Conservation (phyloP, 2,329 filamentous ascomycete species). For the Clarireedia monteithiana region DNA sequence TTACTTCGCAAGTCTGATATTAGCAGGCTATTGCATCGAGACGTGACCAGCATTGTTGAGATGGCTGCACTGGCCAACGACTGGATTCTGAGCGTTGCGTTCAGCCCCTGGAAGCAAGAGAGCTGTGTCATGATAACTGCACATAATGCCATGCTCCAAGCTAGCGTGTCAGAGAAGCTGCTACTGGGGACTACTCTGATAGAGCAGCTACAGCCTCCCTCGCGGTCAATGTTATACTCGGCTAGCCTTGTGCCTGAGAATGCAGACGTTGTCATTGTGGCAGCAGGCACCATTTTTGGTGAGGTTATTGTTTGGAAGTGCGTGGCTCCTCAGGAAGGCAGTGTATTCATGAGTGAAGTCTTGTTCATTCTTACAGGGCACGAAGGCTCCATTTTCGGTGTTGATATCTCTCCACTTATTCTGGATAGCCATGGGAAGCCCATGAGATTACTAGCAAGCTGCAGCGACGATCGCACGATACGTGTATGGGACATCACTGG, state of each 20-base stretch:
- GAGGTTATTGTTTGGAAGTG: slow-evolving; percentile 89
- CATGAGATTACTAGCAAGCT: slow-evolving; percentile 71
- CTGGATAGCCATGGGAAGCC: slow-evolving; percentile 30
- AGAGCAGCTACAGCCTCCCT: slow-evolving; percentile 51
- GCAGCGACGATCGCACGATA: slow-evolving; percentile 89
- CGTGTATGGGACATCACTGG: slow-evolving; percentile 69
- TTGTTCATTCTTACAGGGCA: slow-evolving; percentile 57
- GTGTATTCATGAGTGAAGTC: slow-evolving; percentile 32
- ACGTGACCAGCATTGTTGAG: slow-evolving; percentile 13
- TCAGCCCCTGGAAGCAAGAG: slow-evolving; percentile 38
- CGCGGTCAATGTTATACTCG: slow-evolving; percentile 81
- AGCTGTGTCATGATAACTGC: slow-evolving; percentile 65
- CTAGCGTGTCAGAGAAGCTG: slow-evolving; percentile 30
- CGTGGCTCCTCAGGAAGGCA: slow-evolving; percentile 27
- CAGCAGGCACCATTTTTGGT: slow-evolving; percentile 88
- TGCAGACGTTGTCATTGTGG: slow-evolving; percentile 57
- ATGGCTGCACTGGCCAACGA: slow-evolving; percentile 49
- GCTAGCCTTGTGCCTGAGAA: slow-evolving; percentile 63
- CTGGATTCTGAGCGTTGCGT: slow-evolving; percentile 66
- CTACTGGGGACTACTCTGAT: slow-evolving; percentile 28
- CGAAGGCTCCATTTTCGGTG: slow-evolving; percentile 89
- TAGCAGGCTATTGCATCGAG: slow-evolving; percentile 8
- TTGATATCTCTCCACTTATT: slow-evolving; percentile 62
- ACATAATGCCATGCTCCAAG: slow-evolving; percentile 69
- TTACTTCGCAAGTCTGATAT: slow-evolving; percentile 29